phyloP scores from a whole-genome alignment of 371 early-diverging fungal genomes.

The Gilbertella persicaria region DNA sequence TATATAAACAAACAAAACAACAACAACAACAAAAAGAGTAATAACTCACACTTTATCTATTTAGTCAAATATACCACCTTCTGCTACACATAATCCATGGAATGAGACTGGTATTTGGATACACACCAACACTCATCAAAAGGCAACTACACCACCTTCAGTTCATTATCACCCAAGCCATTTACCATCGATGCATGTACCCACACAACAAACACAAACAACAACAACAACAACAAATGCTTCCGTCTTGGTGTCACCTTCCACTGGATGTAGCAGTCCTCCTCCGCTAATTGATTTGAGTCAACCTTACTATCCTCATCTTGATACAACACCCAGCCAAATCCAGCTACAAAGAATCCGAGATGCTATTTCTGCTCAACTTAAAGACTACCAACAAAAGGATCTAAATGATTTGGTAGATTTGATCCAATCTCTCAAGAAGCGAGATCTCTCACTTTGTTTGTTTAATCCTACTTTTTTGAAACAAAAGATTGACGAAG shows the following conservation, averaged over 20 bases:
- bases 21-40: neutral
- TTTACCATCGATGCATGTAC: constrained; percentile 14
- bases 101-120: constrained; percentile 23
- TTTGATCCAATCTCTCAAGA: constrained; percentile 41
- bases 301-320: neutral
- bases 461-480: constrained; percentile 45
- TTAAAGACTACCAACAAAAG: constrained; percentile 18
- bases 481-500: constrained; percentile 38
- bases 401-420: constrained; percentile 40
- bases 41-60: neutral
- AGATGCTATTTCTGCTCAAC: constrained; percentile 26
- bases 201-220: neutral
- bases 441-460: constrained; percentile 44
- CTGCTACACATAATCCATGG: constrained; percentile 17
- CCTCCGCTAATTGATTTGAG: constrained; percentile 6
- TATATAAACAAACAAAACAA: neutral
- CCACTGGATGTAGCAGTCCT: neutral
- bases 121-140: neutral
- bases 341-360: constrained; percentile 35
- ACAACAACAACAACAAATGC: constrained; percentile 10
- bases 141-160: neutral
- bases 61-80: neutral
- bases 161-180: constrained; percentile 9
- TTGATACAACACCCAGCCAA: constrained; percentile 1
- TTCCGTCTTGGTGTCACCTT: constrained; percentile 18